A percentile compares a stretch with the other conserved stretches of the same genome.
These are phyloP conservation scores for Asterella californica DNA, from an alignment of 225 moss, liverwort and hornwort species.

Conservation along the genomic window DNA sequence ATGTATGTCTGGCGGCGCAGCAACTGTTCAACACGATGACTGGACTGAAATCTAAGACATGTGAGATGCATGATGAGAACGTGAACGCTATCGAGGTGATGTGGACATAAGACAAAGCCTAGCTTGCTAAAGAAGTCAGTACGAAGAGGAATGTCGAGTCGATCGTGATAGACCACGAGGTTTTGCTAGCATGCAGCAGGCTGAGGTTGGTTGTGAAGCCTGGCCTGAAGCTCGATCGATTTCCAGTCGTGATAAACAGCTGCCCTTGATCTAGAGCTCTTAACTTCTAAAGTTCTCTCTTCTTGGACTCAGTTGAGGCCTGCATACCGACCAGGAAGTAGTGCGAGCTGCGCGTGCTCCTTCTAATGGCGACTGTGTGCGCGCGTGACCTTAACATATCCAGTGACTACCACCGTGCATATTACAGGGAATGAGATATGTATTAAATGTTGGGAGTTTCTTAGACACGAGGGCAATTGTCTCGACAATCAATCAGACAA, in stretches of 20 bases:
- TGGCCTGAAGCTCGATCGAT: background rate
- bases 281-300: background rate
- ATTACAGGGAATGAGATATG: background rate
- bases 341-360: background rate
- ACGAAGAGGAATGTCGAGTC: background rate
- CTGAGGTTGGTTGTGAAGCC: background rate
- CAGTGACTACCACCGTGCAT: background rate
- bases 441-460: background rate
- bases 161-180: background rate
- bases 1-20: background rate
- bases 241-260: too few relatives aligned
- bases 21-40: background rate
- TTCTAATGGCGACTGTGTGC: background rate
- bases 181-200: background rate
- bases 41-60: background rate
- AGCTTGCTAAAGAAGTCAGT: background rate
- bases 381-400: background rate
- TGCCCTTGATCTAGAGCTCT: background rate
- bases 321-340: background rate
- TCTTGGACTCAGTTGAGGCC: background rate
- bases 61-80: constrained; percentile 1
- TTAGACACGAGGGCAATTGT: background rate
- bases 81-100: background rate
- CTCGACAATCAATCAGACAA: too few relatives aligned
- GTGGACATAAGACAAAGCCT: background rate